phyloP scores from a whole-genome alignment of 2,329 filamentous ascomycete species.

The Colletotrichum simmondsii region DNA sequence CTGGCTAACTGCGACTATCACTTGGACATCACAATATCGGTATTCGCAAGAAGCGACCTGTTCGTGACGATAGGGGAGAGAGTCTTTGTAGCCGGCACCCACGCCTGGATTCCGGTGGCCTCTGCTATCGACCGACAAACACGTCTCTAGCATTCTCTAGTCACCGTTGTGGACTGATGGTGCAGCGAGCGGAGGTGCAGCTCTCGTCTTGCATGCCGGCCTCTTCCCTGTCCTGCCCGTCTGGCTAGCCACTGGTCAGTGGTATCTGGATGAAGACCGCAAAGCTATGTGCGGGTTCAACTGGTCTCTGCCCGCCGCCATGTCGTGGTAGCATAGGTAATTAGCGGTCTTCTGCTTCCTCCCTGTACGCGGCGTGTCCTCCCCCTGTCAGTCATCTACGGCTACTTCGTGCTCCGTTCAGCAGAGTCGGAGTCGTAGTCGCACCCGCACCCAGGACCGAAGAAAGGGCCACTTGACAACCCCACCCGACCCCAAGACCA shows the following conservation, averaged over 20 bases:
- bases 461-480: background rate
- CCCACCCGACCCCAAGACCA: background rate
- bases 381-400: too few species aligned
- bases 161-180: background rate
- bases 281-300: background rate
- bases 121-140: background rate
- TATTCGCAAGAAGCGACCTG: background rate
- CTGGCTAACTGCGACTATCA: background rate
- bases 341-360: background rate
- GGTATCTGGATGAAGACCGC: too few species aligned
- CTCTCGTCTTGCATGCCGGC: background rate
- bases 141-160: background rate
- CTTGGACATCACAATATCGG: background rate
- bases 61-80: background rate
- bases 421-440: background rate
- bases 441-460: background rate
- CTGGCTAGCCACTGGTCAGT: too few species aligned
- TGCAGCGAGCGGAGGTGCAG: background rate
- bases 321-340: background rate
- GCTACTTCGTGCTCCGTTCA: background rate
- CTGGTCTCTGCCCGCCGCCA: background rate
- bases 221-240: background rate
- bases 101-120: background rate
- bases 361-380: too few species aligned
- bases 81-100: background rate